These are phyloP conservation scores for Syzygium malaccense DNA, from an alignment of 441 rosid genomes.

Conservation along the genomic window DNA sequence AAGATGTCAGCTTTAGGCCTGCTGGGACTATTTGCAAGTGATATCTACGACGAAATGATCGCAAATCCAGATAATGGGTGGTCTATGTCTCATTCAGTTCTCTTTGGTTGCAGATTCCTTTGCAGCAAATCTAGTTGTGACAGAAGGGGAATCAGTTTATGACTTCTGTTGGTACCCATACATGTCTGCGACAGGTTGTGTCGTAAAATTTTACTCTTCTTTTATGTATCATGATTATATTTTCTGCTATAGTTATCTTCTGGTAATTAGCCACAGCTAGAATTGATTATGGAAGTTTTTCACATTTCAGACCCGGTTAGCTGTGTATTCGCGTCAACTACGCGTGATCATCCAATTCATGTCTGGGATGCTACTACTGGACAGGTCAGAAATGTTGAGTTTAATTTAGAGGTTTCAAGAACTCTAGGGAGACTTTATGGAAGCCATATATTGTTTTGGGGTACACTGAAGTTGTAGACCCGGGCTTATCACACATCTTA, in stretches of 20 bases:
- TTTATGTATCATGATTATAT: not conserved
- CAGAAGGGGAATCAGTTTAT: conserved; percentile 83
- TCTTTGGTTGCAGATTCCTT: conserved; percentile 55
- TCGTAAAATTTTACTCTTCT: not conserved
- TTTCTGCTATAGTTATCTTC: not conserved
- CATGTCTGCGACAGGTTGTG: not conserved
- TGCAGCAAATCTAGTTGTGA: conserved; percentile 51
- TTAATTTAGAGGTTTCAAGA: not conserved
- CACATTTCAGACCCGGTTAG: conserved; percentile 62
- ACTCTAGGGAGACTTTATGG: not conserved
- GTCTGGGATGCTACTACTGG: conserved; percentile 95
- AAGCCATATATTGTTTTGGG: not conserved
- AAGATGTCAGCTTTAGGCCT: not conserved
- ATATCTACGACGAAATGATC: not conserved
- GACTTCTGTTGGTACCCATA: conserved; percentile 95
- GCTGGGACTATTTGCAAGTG: not conserved
- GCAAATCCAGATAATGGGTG: not conserved
- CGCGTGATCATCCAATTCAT: conserved; percentile 96
- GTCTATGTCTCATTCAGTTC: not conserved
- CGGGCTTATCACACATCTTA: accelerated
- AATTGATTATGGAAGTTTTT: conserved; percentile 9
- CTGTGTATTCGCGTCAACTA: conserved; percentile 80
- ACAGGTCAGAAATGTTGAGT: conserved; percentile 42
- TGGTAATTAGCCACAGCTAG: not conserved
- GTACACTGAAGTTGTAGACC: not conserved